Base-by-base conservation (phyloP, 345 rosid species). In the Arabis alpina region DNA sequence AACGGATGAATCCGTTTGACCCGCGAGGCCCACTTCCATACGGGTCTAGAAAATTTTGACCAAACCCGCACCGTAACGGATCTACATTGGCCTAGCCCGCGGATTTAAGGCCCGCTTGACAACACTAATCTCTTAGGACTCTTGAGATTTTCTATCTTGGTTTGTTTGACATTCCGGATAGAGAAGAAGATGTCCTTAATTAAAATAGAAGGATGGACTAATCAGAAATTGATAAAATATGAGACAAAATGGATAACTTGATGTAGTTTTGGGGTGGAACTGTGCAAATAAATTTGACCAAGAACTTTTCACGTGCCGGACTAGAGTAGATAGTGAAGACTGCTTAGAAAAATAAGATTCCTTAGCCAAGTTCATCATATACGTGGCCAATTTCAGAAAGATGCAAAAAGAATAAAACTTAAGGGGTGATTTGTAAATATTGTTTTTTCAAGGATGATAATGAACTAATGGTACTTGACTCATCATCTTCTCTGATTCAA, bases 351-450 rank as follows among this genome's bases (percentile, higher is more conserved):
- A 63, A 13, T 7, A 13, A 39, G 70, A 65, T 65, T 52, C 70
- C 70, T 3, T 15, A 44, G 30, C 42, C 34, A 62, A 62, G 2
- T 32, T 32, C 19, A 13, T 30, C 19, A 13, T 40, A 4, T 1
- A 54, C 71, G 71, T 66, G 62, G 61, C 62, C 1, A 16, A 54
- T 2, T 5, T 64, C 13, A 8, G 0, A 15, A 5, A 42, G 15
- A 11, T 54, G 28, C 27, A 56, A 32, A 61, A 34, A 10, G 3
- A 34, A n/a, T 45, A 15, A 36, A 68, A 56, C 27, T 34, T 7
- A 3, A 56, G 43, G 72, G 47, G 5, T 10, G 34, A 13, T 34
- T 34, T 45, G 64, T 36, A 68, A 66, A 66, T 66, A 44, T 12
- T 13, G 12, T 7, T 1, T 8, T 67, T 19, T 30, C 1, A 57